Conservation (phyloP, 345 rosid genomes). For the Erysimum cheiranthoides region DNA sequence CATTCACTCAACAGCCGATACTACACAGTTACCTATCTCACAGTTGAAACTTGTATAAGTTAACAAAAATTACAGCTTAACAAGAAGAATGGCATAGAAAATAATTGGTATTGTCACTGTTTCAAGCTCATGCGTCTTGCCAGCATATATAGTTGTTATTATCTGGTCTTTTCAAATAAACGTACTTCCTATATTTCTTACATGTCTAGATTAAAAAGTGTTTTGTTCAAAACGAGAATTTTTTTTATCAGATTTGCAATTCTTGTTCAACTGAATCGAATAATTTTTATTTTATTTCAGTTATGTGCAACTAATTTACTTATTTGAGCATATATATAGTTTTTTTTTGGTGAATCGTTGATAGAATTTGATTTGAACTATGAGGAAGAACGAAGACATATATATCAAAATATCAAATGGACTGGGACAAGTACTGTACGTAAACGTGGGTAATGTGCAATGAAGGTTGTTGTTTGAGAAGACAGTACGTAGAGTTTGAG, state of each 20-base stretch:
- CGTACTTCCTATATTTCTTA: slow-evolving; percentile 4
- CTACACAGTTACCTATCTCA: slow-evolving; percentile 41
- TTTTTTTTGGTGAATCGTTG: neutral
- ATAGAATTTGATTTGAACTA: neutral
- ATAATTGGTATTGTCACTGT: neutral
- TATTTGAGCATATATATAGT: neutral
- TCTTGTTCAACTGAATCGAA: neutral
- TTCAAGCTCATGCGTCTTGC: slow-evolving; percentile 28
- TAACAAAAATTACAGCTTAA: neutral
- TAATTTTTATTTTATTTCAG: neutral
- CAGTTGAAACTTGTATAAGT: slow-evolving; percentile 3
- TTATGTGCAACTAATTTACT: neutral
- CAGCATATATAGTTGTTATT: slow-evolving; percentile 11
- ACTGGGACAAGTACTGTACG: slow-evolving; percentile 2
- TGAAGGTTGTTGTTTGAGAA: slow-evolving; percentile 32
- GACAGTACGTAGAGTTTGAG: slow-evolving; percentile 34
- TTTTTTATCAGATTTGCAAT: neutral
- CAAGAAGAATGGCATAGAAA: neutral
- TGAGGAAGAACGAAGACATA: slow-evolving; percentile 4
- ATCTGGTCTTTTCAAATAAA: slow-evolving; percentile 26
- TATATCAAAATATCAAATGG: neutral
- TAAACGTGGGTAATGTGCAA: neutral
- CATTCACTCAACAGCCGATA: slow-evolving; percentile 39
- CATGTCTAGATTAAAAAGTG: neutral
- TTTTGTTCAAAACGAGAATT: neutral